phyloP scores from a whole-genome alignment of 148 eudicot genomes.

The Heliamphora exappendiculata region DNA sequence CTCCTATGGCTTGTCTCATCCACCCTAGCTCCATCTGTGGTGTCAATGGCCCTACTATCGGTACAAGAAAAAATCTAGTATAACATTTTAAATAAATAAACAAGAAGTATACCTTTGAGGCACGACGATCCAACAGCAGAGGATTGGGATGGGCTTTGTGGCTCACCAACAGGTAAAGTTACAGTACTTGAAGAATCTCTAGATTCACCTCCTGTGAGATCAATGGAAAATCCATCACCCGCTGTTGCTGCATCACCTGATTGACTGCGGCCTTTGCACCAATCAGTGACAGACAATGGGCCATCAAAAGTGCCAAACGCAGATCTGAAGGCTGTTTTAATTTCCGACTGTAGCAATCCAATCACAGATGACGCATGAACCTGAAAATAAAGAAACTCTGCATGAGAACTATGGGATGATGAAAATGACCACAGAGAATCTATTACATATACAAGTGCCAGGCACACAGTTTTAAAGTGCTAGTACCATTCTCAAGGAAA shows the following conservation, averaged over 20 bases:
- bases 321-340: conserved; percentile 73
- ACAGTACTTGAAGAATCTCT: conserved; percentile 63
- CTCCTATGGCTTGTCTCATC: conserved; percentile 65
- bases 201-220: conserved; percentile 65
- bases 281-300: conserved; percentile 74
- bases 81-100: background rate
- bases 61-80: background rate
- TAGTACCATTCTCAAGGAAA: background rate
- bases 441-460: no score
- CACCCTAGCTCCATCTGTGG: conserved; percentile 63
- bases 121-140: conserved; percentile 52
- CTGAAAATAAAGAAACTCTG: conserved; percentile 37
- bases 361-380: conserved; percentile 83
- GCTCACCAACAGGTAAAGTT: conserved; percentile 50
- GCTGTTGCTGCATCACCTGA: conserved; percentile 49
- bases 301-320: conserved; percentile 84
- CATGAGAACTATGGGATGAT: conserved; percentile 2
- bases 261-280: conserved; percentile 83
- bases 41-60: conserved; percentile 2
- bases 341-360: conserved; percentile 76
- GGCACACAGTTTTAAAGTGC: background rate
- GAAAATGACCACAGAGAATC: background rate
- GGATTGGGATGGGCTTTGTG: conserved; percentile 68
- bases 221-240: conserved; percentile 70
- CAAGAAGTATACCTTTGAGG: conserved; percentile 51